Evolutionary conservation across 2,329 filamentous ascomycete species (phyloP), one percentile per base, ranked within the genome.

Genomic region (Colletotrichum musae): DNA sequence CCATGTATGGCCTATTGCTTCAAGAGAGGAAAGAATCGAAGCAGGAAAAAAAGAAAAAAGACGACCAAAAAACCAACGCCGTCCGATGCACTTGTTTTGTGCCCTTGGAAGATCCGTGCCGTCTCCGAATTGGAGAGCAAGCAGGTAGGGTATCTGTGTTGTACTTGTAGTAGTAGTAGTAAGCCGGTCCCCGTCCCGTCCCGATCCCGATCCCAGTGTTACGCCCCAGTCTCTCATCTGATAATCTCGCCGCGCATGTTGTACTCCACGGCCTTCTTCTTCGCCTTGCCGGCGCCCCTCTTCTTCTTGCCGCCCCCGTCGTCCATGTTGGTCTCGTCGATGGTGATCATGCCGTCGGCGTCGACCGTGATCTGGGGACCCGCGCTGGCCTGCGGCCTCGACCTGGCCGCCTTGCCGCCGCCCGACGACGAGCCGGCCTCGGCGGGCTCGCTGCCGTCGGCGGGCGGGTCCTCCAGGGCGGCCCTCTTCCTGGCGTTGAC

Each of bases 401-500:
- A 39, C 39, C 47, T 54, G 53, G 24, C 16, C 2, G 24, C 16
- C 2, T 66, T 56, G 21, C 58, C 69, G 39, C 69, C 69, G 12
- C 39, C 39, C 2, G 62, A 13, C 10, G 61, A 58, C 9, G 24
- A 36, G 15, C 70, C 72, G 10, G 61, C 72, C 1, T 61, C 67
- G 24, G 45, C 68, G 18, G 67, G 67, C 4, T 65, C 66, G 48
- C 73, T 73, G 13, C 59, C 73, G 9, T 71, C 70, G 16, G 80
- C 81, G 48, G 83, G 81, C 18, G 47, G 47, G 15, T 82, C 84
- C 70, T 86, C 85, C 21, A 87, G 80, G 64, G 83, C 84, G 74
- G 87, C 85, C 36, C 80, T 79, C 81, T 82, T 84, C 79, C 81
- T 81, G 68, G 80, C 78, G 76, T 83, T 84, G 57, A 83, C 79